A percentile compares a stretch with the other conserved stretches of the same genome.
Conservation (phyloP, 768 basidiomycete species). For the Phlebiopsis gigantea region DNA sequence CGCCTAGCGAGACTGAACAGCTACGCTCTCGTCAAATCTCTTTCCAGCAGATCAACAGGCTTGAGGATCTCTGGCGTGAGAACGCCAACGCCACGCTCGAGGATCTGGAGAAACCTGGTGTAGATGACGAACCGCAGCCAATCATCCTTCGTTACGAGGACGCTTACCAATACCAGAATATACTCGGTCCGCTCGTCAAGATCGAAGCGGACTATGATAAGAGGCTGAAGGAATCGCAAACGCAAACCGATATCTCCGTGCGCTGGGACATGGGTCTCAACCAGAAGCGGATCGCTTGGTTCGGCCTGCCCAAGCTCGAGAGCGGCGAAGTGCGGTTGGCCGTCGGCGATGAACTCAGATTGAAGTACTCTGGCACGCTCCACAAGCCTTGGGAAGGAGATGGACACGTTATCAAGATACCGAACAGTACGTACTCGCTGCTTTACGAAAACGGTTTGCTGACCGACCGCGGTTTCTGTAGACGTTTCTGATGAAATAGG, state of each 20-base stretch:
- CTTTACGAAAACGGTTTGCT: background rate
- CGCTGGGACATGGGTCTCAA: constrained; percentile 98
- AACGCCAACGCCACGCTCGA: constrained; percentile 92
- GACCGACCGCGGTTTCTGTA: background rate
- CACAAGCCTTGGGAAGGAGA: constrained; percentile 97
- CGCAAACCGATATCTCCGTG: constrained; percentile 93
- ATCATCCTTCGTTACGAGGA: constrained; percentile 92
- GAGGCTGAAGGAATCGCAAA: constrained; percentile 95
- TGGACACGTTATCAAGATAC: constrained; percentile 98
- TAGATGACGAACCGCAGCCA: constrained; percentile 96
- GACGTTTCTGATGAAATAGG: constrained; percentile 99
- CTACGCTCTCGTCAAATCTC: constrained; percentile 95
- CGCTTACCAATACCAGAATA: constrained; percentile 99
- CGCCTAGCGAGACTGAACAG: constrained; percentile 94
- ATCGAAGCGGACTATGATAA: constrained; percentile 99
- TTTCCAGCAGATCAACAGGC: constrained; percentile 92
- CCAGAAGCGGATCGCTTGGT: constrained; percentile 99
- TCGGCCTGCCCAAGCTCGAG: constrained; percentile 92
- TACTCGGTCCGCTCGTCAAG: constrained; percentile 98
- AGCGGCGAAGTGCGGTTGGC: constrained; percentile 96
- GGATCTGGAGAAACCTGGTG: constrained; percentile 94
- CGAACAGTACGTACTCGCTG: constrained; percentile 73
- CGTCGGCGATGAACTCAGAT: constrained; percentile 90
- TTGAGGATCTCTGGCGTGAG: constrained; percentile 98
- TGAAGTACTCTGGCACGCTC: constrained; percentile 84